These are phyloP conservation scores for Aspergillus puulaauensis DNA, from an alignment of 2,329 filamentous ascomycete genomes.

Conservation along the genomic window DNA sequence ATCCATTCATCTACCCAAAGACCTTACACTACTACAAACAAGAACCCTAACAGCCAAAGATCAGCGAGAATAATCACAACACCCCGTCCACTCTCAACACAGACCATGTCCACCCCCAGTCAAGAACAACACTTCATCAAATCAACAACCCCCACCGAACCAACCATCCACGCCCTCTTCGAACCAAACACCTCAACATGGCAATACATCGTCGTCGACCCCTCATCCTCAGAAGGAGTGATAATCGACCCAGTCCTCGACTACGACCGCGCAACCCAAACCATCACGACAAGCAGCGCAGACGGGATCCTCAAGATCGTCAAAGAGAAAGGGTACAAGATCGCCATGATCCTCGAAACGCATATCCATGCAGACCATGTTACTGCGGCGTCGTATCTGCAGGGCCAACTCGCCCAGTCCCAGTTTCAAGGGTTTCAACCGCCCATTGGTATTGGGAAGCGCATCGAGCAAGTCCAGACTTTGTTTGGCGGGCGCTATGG, in stretches of 20 bases:
- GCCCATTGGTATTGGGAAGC: slow-evolving; percentile 58
- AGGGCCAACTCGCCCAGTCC: background rate
- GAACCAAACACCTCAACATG: slow-evolving; percentile 7
- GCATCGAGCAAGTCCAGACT: slow-evolving; percentile 53
- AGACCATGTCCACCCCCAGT: background rate
- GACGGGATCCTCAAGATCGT: slow-evolving; percentile 52
- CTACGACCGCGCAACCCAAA: slow-evolving; percentile 48
- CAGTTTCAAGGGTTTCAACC: slow-evolving; percentile 6
- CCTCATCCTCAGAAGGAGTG: slow-evolving; percentile 47
- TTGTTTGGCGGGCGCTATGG: slow-evolving; percentile 53
- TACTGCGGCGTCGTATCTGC: slow-evolving; percentile 49
- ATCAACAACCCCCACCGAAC: background rate
- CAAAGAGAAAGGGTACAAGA: slow-evolving; percentile 45
- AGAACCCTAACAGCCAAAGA: no score
- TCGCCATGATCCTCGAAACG: slow-evolving; percentile 60
- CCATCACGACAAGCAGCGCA: slow-evolving; percentile 53
- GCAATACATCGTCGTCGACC: slow-evolving; percentile 60
- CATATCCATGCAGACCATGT: slow-evolving; percentile 56
- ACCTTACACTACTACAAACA: no score
- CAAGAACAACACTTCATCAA: background rate
- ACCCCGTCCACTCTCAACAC: background rate
- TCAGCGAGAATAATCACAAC: no score
- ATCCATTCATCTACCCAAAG: no score
- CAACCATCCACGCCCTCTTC: slow-evolving; percentile 6
- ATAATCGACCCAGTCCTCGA: slow-evolving; percentile 65